Percentiles rank a stretch among this genome's conserved stretches.
phyloP scores from a whole-genome alignment of 2,329 filamentous ascomycete species.

The Calonectria fujianensis region DNA sequence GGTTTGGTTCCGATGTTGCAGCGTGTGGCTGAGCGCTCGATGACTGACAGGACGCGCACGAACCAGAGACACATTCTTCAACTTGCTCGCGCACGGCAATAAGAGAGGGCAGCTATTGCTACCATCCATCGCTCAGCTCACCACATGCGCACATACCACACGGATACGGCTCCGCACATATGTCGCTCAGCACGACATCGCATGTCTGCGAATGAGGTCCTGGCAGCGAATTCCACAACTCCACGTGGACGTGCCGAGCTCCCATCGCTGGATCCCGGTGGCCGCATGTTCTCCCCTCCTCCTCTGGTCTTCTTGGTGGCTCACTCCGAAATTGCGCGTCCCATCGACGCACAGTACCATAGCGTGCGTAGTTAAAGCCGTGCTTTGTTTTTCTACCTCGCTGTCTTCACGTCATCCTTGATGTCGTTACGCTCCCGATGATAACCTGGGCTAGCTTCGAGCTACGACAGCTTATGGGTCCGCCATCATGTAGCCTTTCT shows the following conservation, averaged over 20 bases:
- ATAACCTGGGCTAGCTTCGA: neutral
- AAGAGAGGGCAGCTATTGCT: constrained; percentile 9
- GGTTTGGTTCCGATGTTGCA: neutral
- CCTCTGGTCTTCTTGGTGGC: constrained; percentile 29
- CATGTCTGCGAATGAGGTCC: constrained; percentile 11
- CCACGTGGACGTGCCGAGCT: constrained; percentile 50
- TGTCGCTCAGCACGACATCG: constrained; percentile 31
- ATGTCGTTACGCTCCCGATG: neutral
- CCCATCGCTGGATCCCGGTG: constrained; percentile 29
- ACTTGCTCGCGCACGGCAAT: constrained; percentile 15
- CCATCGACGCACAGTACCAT: constrained; percentile 6
- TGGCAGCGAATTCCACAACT: constrained; percentile 52
- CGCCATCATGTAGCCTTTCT: constrained; percentile 5
- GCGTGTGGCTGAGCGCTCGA: constrained; percentile 25
- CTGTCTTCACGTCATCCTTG: constrained; percentile 9
- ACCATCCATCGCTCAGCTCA: constrained; percentile 29
- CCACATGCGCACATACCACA: constrained; percentile 20
- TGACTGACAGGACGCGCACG: neutral
- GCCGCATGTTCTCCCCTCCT: constrained; percentile 24
- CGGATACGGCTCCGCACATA: constrained; percentile 30
- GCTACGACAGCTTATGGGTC: constrained; percentile 18
- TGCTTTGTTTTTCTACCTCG: constrained; percentile 7
- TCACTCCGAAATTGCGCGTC: constrained; percentile 51
- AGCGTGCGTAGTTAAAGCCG: neutral
- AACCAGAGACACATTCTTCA: constrained; percentile 20